These are phyloP conservation scores for Penicillium fimorum DNA, from an alignment of 495 filamentous ascomycete genomes.

Conservation along the genomic window DNA sequence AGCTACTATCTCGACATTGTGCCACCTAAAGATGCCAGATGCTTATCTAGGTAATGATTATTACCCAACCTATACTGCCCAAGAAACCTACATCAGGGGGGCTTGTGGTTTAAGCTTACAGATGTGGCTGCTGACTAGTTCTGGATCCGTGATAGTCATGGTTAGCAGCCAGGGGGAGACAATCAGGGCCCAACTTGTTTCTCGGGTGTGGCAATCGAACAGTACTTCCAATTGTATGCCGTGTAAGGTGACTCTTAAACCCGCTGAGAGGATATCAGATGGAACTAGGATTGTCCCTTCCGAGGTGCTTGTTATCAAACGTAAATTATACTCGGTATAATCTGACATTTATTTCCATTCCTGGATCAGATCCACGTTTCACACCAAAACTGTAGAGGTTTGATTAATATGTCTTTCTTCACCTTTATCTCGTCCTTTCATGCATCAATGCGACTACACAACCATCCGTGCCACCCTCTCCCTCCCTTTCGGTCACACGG, in stretches of 20 bases:
- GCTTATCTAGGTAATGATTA: not conserved
- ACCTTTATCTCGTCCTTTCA: conserved; percentile 8
- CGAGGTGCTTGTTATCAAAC: not conserved
- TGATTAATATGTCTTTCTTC: not conserved
- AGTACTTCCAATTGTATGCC: not conserved
- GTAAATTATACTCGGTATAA: not conserved
- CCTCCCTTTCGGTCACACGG: conserved; percentile 23
- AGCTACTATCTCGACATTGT: conserved; percentile 25
- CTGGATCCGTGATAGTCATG: not conserved
- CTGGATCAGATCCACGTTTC: not conserved
- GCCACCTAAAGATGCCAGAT: conserved; percentile 12
- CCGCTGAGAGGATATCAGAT: not conserved
- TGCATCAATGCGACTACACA: conserved; percentile 25
- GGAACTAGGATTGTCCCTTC: not conserved
- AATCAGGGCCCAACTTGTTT: not conserved
- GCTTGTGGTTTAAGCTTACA: conserved; percentile 2
- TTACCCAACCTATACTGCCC: conserved; percentile 6
- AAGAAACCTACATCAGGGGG: not conserved
- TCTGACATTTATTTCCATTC: not conserved
- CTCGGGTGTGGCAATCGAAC: conserved; percentile 2
- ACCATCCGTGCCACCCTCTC: conserved; percentile 19
- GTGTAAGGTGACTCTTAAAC: not conserved
- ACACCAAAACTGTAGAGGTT: not conserved
- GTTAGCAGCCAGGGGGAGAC: not conserved
- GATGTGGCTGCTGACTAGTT: conserved; percentile 8